Conservation (phyloP, 1,139 yeast genomes). For the Lodderomyces elongisporus region DNA sequence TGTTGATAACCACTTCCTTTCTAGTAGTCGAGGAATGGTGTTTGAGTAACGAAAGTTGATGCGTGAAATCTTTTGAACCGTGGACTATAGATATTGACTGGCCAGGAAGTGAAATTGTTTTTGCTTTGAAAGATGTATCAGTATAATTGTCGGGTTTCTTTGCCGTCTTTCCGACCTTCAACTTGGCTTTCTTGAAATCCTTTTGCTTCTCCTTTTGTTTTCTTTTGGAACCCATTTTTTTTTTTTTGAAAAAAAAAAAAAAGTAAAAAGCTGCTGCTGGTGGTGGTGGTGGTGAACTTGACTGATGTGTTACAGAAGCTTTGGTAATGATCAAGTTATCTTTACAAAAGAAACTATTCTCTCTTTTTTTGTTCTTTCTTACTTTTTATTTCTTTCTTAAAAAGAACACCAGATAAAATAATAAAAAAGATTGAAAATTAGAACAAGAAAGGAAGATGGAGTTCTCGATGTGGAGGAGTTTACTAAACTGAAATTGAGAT, state of each 20-base stretch:
- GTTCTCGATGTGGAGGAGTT: too few species aligned
- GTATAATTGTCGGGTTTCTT: constrained; percentile 72
- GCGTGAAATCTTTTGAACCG: constrained; percentile 40
- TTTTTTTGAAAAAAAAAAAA: too few species aligned
- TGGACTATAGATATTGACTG: constrained; percentile 35
- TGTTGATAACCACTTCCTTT: constrained; percentile 60
- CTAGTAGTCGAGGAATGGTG: constrained; percentile 76
- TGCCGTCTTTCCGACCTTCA: constrained; percentile 82
- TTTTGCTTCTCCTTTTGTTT: constrained; percentile 66
- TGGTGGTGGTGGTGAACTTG: constrained; percentile 3
- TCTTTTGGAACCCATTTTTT: constrained; percentile 49
- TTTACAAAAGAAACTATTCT: too few species aligned
- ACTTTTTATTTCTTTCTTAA: too few species aligned
- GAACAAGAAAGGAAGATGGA: too few species aligned
- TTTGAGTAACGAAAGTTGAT: constrained; percentile 60
- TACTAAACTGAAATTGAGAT: too few species aligned
- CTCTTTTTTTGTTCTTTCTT: too few species aligned
- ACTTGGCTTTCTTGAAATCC: constrained; percentile 74
- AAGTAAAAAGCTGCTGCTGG: too few species aligned
- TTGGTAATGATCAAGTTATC: too few species aligned
- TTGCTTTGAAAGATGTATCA: constrained; percentile 81
- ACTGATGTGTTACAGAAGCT: too few species aligned
- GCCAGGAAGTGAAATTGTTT: constrained; percentile 58
- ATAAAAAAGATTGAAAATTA: too few species aligned
- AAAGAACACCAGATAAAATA: too few species aligned